Conservation (phyloP, 768 basidiomycete species). For the Suillus decipiens region DNA sequence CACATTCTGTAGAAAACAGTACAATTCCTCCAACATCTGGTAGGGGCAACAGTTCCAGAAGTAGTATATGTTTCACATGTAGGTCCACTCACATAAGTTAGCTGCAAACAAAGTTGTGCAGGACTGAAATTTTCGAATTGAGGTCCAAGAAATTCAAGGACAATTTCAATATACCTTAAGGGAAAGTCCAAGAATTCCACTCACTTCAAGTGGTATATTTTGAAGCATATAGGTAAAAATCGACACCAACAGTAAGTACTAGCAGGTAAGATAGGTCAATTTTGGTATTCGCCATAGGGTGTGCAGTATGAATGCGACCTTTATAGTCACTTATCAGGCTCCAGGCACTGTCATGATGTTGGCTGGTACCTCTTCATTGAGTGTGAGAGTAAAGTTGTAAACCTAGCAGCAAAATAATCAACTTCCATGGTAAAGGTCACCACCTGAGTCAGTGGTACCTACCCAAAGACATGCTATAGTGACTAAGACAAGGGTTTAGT, state of each 20-base stretch:
- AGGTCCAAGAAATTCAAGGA: neutral
- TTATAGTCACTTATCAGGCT: neutral
- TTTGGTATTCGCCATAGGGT: neutral
- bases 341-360: neutral
- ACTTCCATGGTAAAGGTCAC: neutral
- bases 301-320: neutral
- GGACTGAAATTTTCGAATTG: neutral
- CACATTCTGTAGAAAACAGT: neutral
- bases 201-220: neutral
- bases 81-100: too few relatives aligned
- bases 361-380: neutral
- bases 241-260: neutral
- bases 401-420: neutral
- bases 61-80: too few relatives aligned
- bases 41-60: neutral
- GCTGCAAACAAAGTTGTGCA: neutral
- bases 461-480: constrained; percentile 1
- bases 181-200: too few relatives aligned
- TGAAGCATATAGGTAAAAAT: neutral
- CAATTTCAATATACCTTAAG: too few relatives aligned
- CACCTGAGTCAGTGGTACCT: too few relatives aligned
- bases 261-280: neutral
- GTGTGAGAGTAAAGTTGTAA: neutral
- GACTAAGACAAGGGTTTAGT: neutral
- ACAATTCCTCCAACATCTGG: neutral